Evolutionary conservation across 2,329 filamentous ascomycete species (phyloP).

Genomic region (Cytospora schulzeri): DNA sequence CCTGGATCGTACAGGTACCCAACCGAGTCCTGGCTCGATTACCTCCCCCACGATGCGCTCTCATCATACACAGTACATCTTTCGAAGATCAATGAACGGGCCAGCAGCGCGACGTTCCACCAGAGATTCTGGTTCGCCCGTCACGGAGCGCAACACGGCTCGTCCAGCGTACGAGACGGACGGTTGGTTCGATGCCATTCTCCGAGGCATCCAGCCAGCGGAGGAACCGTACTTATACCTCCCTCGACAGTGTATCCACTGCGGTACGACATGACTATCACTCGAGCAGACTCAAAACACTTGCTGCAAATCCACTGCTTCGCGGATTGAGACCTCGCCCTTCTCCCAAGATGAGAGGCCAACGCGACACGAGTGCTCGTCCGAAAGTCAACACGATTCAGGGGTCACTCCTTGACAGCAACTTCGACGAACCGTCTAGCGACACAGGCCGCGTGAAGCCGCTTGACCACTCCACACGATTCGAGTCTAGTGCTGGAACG

Average conservation of each 20-base stretch:
- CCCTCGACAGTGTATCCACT: background rate
- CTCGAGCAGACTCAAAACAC: background rate
- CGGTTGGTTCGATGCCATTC: background rate
- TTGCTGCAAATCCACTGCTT: background rate
- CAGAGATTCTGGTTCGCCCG: background rate
- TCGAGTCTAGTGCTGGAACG: background rate
- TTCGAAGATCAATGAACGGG: background rate
- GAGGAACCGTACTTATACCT: background rate
- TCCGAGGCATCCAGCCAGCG: background rate
- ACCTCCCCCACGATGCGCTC: background rate
- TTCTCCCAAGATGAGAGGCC: background rate
- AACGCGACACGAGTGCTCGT: background rate
- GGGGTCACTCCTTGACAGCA: background rate
- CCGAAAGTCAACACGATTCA: background rate
- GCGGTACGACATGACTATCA: background rate
- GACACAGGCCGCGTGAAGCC: background rate
- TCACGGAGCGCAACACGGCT: background rate
- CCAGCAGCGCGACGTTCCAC: background rate
- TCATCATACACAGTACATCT: background rate
- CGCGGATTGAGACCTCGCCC: background rate
- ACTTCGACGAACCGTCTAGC: background rate
- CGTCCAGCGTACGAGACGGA: background rate
- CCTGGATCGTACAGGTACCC: background rate
- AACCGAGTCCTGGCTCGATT: background rate
- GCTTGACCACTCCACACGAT: background rate